Conservation (phyloP, 345 rosid species). For the Balakata baccata region DNA sequence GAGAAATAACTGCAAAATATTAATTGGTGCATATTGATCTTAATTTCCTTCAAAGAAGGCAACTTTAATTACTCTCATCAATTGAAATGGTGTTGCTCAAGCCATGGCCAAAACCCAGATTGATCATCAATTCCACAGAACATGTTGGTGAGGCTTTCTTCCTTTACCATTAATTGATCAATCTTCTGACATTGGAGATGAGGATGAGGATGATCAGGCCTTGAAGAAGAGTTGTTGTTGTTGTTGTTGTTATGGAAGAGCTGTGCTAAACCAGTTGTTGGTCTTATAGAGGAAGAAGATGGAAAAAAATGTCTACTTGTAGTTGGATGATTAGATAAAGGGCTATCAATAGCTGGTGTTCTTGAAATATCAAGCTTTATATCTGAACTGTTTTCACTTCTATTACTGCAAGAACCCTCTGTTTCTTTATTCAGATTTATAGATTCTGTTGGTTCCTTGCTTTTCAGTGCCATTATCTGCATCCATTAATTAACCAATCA, state of each 20-base stretch:
- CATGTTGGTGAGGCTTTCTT: constrained; percentile 86
- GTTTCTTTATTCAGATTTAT: constrained; percentile 95
- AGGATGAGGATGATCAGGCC: constrained; percentile 13
- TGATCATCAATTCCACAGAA: constrained; percentile 89
- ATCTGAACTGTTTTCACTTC: constrained; percentile 93
- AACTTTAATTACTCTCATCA: constrained; percentile 7
- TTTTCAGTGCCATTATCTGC: constrained; percentile 87
- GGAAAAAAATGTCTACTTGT: constrained; percentile 63
- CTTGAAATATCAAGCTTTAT: constrained; percentile 75
- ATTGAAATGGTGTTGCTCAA: constrained; percentile 79
- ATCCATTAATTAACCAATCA: constrained; percentile 16
- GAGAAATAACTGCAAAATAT: background rate
- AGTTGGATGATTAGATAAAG: constrained; percentile 44
- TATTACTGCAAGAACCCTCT: constrained; percentile 85
- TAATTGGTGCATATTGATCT: background rate
- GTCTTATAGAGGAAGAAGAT: constrained; percentile 41
- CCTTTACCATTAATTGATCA: constrained; percentile 74
- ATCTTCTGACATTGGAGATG: constrained; percentile 38
- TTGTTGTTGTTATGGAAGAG: constrained; percentile 44
- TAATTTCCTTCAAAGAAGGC: background rate
- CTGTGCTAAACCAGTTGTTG: constrained; percentile 32
- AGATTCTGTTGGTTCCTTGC: constrained; percentile 74
- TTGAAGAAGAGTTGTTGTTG: constrained; percentile 2
- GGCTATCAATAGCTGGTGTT: constrained; percentile 69
- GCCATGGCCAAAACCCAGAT: constrained; percentile 95